A percentile compares a stretch with the other conserved stretches of the same genome.
These are phyloP conservation scores for Candida buenavistaensis DNA, from an alignment of 1,139 yeast species.

Conservation along the genomic window DNA sequence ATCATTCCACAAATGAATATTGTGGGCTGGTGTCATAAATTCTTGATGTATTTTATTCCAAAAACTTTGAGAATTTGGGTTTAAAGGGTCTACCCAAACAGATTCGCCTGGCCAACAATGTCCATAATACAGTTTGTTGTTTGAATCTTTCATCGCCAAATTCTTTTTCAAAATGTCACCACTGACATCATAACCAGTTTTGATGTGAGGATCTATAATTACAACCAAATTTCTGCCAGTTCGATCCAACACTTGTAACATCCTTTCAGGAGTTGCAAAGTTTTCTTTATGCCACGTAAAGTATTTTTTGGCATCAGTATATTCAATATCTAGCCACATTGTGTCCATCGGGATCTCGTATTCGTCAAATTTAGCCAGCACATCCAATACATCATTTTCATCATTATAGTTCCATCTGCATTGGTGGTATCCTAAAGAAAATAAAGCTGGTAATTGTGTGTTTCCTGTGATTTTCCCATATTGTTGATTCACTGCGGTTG, in stretches of 20 bases:
- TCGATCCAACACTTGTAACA: slow-evolving; percentile 63
- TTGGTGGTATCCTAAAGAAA: slow-evolving; percentile 89
- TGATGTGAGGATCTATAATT: slow-evolving; percentile 90
- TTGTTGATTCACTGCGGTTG: slow-evolving; percentile 57
- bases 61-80: slow-evolving; percentile 56
- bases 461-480: slow-evolving; percentile 79
- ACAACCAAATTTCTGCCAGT: slow-evolving; percentile 82
- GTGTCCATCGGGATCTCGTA: slow-evolving; percentile 82
- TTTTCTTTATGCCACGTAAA: slow-evolving; percentile 83
- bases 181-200: slow-evolving; percentile 66
- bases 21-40: slow-evolving; percentile 51
- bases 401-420: slow-evolving; percentile 97
- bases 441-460: slow-evolving; percentile 71
- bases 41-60: slow-evolving; percentile 53
- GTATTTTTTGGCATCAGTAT: slow-evolving; percentile 80
- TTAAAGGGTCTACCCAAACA: slow-evolving; percentile 85
- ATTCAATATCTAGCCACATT: slow-evolving; percentile 95
- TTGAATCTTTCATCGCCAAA: slow-evolving; percentile 39
- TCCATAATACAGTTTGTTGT: slow-evolving; percentile 59
- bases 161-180: slow-evolving; percentile 43
- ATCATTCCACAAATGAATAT: slow-evolving; percentile 91
- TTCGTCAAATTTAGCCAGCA: slow-evolving; percentile 69
- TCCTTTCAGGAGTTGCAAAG: slow-evolving; percentile 72
- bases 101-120: slow-evolving; percentile 99
- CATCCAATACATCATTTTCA: slow-evolving; percentile 75